These are phyloP conservation scores for Trichoderma hamatum DNA, from an alignment of 2,329 filamentous ascomycete species.

Conservation along the genomic window DNA sequence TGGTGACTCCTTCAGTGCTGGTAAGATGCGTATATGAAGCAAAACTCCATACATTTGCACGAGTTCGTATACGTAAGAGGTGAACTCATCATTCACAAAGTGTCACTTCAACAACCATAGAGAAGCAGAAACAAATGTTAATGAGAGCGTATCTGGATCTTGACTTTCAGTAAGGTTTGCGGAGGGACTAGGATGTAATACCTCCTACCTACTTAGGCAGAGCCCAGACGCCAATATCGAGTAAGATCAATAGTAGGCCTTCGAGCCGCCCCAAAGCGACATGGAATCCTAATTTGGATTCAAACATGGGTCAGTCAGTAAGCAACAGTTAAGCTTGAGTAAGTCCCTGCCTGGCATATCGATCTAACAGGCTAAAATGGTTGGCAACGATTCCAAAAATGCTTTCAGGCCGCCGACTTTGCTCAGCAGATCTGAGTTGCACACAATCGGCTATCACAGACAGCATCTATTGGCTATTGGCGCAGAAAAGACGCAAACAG, in stretches of 20 bases:
- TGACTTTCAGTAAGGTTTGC: neutral
- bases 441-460: neutral
- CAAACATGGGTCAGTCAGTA: neutral
- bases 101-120: neutral
- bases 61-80: neutral
- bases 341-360: neutral
- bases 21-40: neutral
- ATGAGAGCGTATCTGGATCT: neutral
- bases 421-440: neutral
- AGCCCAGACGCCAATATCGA: neutral
- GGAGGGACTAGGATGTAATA: neutral
- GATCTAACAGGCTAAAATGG: neutral
- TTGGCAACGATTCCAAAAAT: neutral
- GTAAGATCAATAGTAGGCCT: neutral
- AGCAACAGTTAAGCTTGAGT: neutral
- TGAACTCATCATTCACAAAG: neutral
- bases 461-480: neutral
- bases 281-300: neutral
- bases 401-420: neutral
- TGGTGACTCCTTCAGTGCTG: neutral
- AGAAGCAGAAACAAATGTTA: neutral
- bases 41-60: neutral
- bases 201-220: constrained; percentile 3
- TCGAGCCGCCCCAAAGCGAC: neutral
- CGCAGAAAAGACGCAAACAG: neutral